Percentiles rank a stretch among this genome's conserved stretches.
Evolutionary conservation across 164 flowering plant genomes (phyloP).

Genomic region (Annona squamosa): DNA sequence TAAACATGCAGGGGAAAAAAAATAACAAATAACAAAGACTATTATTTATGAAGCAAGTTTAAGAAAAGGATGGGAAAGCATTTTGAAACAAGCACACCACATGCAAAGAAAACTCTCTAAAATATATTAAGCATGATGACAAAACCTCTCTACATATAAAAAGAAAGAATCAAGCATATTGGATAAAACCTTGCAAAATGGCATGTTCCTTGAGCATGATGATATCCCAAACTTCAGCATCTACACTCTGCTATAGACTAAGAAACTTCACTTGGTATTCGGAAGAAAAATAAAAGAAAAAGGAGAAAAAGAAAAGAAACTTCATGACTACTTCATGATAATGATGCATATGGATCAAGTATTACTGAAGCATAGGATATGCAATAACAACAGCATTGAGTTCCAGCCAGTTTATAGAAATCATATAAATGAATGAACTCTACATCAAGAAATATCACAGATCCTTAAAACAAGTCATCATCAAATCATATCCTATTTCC

Average conservation of each 20-base stretch:
- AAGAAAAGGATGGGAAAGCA: not conserved
- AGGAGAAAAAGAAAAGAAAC: not conserved
- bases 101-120: not conserved
- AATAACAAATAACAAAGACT: not conserved
- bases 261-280: not conserved
- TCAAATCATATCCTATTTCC: no score
- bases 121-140: not conserved
- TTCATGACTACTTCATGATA: not conserved
- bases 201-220: not conserved
- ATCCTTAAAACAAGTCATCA: no score
- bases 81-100: not conserved
- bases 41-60: not conserved
- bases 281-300: not conserved
- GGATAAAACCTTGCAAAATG: not conserved
- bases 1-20: conserved; percentile 12
- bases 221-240: not conserved
- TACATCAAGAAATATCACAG: no score
- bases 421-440: no score
- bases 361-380: no score
- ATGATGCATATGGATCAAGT: no score
- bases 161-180: not conserved
- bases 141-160: not conserved
- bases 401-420: no score
- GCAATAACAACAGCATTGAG: no score
- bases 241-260: not conserved